Evolutionary conservation across 2,329 filamentous ascomycete genomes (phyloP).

Genomic region (Iodosphaeria phyllophila): DNA sequence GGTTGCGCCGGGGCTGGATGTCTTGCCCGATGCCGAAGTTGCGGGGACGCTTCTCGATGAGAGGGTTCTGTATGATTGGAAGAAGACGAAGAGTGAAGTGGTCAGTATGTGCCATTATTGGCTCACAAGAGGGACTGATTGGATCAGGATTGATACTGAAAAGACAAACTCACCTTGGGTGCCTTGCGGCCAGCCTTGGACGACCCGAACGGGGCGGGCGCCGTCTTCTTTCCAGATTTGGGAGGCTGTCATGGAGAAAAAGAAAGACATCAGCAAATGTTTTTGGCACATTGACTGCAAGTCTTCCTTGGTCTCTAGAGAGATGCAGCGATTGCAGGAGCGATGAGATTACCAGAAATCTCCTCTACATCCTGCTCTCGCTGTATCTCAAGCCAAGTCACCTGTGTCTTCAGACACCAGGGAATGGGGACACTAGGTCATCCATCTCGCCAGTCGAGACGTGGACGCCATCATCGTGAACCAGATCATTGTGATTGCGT

Average conservation of each 20-base stretch:
- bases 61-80: slow-evolving; percentile 86
- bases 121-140: not conserved
- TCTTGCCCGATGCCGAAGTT: slow-evolving; percentile 99
- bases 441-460: too few relatives aligned
- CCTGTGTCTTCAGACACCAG: slow-evolving; percentile 23
- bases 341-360: too few relatives aligned
- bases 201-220: slow-evolving; percentile 89
- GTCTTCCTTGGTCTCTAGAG: slow-evolving; percentile 90
- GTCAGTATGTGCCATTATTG: slow-evolving; percentile 7
- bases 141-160: not conserved
- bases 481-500: slow-evolving; percentile 8
- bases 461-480: slow-evolving; percentile 11
- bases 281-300: slow-evolving; percentile 56
- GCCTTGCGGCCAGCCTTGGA: slow-evolving; percentile 92
- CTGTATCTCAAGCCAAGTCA: slow-evolving; percentile 46
- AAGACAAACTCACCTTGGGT: slow-evolving; percentile 60
- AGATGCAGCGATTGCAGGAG: slow-evolving; percentile 31
- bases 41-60: slow-evolving; percentile 91
- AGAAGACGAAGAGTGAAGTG: not conserved
- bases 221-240: slow-evolving; percentile 95
- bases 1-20: slow-evolving; percentile 90
- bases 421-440: slow-evolving; percentile 20
- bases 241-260: slow-evolving; percentile 99
- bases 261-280: slow-evolving; percentile 90
- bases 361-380: slow-evolving; percentile 33